A percentile compares a stretch with the other conserved stretches of the same genome.
phyloP scores from a whole-genome alignment of 129 eudicot species.

The Pseudognaphalium luteoalbum region DNA sequence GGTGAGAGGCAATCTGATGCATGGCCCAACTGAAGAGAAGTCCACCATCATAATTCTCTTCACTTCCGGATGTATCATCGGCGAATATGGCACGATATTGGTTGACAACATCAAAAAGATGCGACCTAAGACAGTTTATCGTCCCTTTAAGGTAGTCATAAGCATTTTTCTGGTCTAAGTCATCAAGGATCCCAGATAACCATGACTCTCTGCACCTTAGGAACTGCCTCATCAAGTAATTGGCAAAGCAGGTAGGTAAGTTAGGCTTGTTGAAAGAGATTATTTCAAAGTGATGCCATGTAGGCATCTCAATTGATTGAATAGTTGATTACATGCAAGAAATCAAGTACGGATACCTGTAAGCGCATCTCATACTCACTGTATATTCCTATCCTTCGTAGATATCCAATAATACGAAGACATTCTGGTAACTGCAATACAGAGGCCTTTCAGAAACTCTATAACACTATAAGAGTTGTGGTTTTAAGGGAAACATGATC shows the following conservation, averaged over 20 bases:
- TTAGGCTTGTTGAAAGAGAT: not conserved
- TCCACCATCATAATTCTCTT: conserved; percentile 96
- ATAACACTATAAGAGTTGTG: conserved; percentile 7
- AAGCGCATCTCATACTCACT: conserved; percentile 94
- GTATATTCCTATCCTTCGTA: conserved; percentile 89
- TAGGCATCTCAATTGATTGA: conserved; percentile 4
- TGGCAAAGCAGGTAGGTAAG: conserved; percentile 21
- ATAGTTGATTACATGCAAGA: not conserved
- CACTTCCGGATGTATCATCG: conserved; percentile 97
- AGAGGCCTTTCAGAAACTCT: conserved; percentile 28
- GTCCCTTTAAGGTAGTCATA: conserved; percentile 93
- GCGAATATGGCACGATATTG: conserved; percentile 97
- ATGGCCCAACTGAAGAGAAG: conserved; percentile 99
- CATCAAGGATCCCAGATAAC: conserved; percentile 96
- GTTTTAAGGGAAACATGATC: conserved; percentile 11
- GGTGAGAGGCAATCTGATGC: conserved; percentile 88
- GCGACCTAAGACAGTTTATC: conserved; percentile 76
- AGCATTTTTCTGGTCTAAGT: conserved; percentile 94
- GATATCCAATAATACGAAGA: conserved; percentile 95
- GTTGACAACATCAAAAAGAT: conserved; percentile 98
- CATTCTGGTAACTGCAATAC: conserved; percentile 91
- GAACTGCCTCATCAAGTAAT: conserved; percentile 52
- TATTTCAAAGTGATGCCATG: not conserved
- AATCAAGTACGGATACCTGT: conserved; percentile 51
- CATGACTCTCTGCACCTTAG: conserved; percentile 96